A percentile compares a stretch with the other conserved stretches of the same genome.
phyloP scores from a whole-genome alignment of 176 grass and related monocot genomes.

The Ananas comosus region DNA sequence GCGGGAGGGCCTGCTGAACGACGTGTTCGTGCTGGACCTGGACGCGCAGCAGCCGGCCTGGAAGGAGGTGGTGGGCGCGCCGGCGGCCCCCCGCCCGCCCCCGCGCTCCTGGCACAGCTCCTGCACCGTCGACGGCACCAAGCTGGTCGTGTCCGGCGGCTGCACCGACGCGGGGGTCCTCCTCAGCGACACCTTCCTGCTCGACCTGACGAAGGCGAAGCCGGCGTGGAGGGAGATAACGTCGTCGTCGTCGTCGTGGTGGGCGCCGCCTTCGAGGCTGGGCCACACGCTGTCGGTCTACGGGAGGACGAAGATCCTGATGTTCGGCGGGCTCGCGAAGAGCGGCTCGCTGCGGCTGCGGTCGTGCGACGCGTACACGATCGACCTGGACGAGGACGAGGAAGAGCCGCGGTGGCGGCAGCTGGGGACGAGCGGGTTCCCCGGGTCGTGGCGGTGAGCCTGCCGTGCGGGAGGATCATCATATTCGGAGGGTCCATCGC shows the following conservation, averaged over 20 bases:
- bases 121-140: constrained; percentile 84
- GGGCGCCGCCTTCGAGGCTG: constrained; percentile 64
- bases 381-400: constrained; percentile 64
- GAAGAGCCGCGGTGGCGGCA: constrained; percentile 76
- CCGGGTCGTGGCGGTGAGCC: constrained; percentile 53
- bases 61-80: constrained; percentile 59
- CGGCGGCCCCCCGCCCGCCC: constrained; percentile 36
- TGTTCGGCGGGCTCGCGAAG: constrained; percentile 86
- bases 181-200: constrained; percentile 76
- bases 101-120: constrained; percentile 98
- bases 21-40: constrained; percentile 83
- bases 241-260: constrained; percentile 47
- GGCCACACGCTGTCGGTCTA: constrained; percentile 79
- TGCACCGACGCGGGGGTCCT: constrained; percentile 73
- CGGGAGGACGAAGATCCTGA: constrained; percentile 66
- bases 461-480: constrained; percentile 82
- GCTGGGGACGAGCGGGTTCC: constrained; percentile 38
- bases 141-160: constrained; percentile 85
- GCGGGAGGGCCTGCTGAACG: constrained; percentile 67
- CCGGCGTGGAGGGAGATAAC: constrained; percentile 83
- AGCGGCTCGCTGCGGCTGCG: constrained; percentile 71
- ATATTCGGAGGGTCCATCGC: constrained; percentile 86
- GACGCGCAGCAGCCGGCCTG: constrained; percentile 84
- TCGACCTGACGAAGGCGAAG: constrained; percentile 74
- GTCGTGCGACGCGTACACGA: constrained; percentile 57